Evolutionary conservation across 1,139 yeast species (phyloP), one percentile per base, ranked within the genome.

Genomic region (Protomyces macrosporus): DNA sequence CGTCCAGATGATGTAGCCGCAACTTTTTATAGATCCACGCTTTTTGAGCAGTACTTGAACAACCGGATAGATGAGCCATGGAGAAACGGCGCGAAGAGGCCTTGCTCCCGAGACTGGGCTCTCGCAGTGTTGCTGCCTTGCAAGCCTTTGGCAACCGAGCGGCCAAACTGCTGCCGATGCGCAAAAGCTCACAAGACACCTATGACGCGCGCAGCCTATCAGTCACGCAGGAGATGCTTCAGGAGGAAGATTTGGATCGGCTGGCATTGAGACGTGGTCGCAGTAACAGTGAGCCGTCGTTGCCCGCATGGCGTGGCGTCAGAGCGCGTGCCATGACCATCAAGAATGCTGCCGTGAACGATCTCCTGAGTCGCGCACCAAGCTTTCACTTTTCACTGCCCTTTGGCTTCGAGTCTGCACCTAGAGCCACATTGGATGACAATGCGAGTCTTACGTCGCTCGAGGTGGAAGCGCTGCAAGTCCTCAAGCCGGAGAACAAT

Each of bases 361-460:
- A 42, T 4, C 6, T 42, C 30, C 32, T 42, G 30, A 42, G 33
- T 9, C 39, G 56, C 5, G 16, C 53, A 16, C 62, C 62, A 14
- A 51, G 56, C 56, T 58, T 58, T 34, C 62, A 40, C 62, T 58
- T 58, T 23, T 40, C 62, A 16, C 56, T 58, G 45, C 62, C 62
- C 1, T 58, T 58, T 56, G 45, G 56, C 14, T 34, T 40, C 50
- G 40, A 40, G 35, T 42, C 54, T 48, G 12, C 54, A 34, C 6
- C 53, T 32, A 10, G 36, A 50, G 55, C 30, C 55, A n/a, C 35
- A 4, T 5, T 9, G 12, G 48, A 42, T 16, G 60, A 56, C 54
- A 52, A 51, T 42, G 32, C 45, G n/a, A 51, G 56, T 35, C 32
- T 58, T 36, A 58, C 62, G 1, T 58, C 62, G 6, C 56, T 58